Percentiles rank a stretch among this genome's conserved stretches.
Evolutionary conservation across 1,284 basidiomycete species (phyloP).

Genomic region (Puccinia coronata): DNA sequence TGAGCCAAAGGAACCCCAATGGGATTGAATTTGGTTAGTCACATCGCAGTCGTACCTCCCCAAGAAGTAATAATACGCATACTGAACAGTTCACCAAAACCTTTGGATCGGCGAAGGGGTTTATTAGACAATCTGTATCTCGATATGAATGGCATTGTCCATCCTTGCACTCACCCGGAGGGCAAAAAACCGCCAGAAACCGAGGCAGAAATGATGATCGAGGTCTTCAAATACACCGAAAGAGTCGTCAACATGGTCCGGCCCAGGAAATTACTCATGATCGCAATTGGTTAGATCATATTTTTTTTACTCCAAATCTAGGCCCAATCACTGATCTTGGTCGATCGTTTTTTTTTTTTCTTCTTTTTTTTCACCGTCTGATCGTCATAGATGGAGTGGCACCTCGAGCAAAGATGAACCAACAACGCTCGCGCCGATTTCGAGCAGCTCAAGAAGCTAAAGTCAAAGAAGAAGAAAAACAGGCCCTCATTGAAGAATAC

Average conservation of each 20-base stretch:
- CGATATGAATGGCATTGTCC: slow-evolving; percentile 66
- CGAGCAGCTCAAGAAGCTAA: slow-evolving; percentile 90
- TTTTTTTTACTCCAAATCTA: slow-evolving; percentile 34
- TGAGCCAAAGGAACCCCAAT: slow-evolving; percentile 86
- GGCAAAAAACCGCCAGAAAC: slow-evolving; percentile 94
- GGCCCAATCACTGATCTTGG: background rate
- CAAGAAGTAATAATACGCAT: background rate
- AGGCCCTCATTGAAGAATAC: slow-evolving; percentile 79
- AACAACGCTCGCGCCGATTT: slow-evolving; percentile 94
- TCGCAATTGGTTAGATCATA: slow-evolving; percentile 80
- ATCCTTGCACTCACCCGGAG: slow-evolving; percentile 98
- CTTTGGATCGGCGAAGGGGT: slow-evolving; percentile 70
- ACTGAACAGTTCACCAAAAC: background rate
- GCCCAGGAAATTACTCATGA: slow-evolving; percentile 90
- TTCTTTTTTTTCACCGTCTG: background rate
- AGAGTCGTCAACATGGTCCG: slow-evolving; percentile 95
- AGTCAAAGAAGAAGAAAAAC: slow-evolving; percentile 83
- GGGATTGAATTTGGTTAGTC: slow-evolving; percentile 88
- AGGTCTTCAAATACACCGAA: slow-evolving; percentile 95
- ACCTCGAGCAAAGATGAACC: slow-evolving; percentile 98
- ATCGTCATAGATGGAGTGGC: slow-evolving; percentile 80
- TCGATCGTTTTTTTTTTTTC: slow-evolving; percentile 9
- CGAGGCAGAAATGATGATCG: slow-evolving; percentile 99
- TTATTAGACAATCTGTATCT: slow-evolving; percentile 50
- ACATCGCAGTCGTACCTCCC: background rate